Conservation (phyloP, 495 filamentous ascomycete species). For the Penicillium roqueforti region DNA sequence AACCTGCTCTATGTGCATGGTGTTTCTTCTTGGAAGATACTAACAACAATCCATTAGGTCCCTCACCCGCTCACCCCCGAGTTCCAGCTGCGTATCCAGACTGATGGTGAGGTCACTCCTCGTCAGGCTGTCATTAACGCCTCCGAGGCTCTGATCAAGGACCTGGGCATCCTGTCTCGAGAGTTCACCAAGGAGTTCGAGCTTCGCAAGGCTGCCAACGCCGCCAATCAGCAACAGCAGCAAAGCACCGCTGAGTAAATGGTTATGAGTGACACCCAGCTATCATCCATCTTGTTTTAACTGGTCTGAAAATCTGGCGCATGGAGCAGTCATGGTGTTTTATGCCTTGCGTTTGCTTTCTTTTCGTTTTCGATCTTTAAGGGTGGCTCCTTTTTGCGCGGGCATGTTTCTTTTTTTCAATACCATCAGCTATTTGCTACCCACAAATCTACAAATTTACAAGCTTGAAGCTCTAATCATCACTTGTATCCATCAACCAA, state of each 20-base stretch:
- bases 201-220: slow-evolving; percentile 81
- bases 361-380: slow-evolving; percentile 7
- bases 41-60: slow-evolving; percentile 42
- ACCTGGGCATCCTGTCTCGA: slow-evolving; percentile 69
- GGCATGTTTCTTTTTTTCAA: slow-evolving; percentile 1
- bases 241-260: slow-evolving; percentile 33
- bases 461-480: neutral
- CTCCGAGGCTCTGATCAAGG: slow-evolving; percentile 72
- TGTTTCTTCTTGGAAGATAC: slow-evolving; percentile 1
- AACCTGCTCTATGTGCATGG: neutral
- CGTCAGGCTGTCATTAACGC: slow-evolving; percentile 77
- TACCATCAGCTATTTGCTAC: slow-evolving; percentile 8
- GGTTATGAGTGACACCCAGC: slow-evolving; percentile 6
- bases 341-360: slow-evolving; percentile 11
- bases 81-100: slow-evolving; percentile 86
- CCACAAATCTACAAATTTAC: slow-evolving; percentile 7
- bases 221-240: slow-evolving; percentile 36
- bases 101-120: slow-evolving; percentile 80
- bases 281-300: slow-evolving; percentile 4
- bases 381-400: neutral
- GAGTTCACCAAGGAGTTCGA: slow-evolving; percentile 96
- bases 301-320: slow-evolving; percentile 11
- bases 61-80: slow-evolving; percentile 82
- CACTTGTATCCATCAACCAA: neutral
- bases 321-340: slow-evolving; percentile 13